These are phyloP conservation scores for Cryptococcus wingfieldii DNA, from an alignment of 1,284 basidiomycete genomes.

Conservation along the genomic window DNA sequence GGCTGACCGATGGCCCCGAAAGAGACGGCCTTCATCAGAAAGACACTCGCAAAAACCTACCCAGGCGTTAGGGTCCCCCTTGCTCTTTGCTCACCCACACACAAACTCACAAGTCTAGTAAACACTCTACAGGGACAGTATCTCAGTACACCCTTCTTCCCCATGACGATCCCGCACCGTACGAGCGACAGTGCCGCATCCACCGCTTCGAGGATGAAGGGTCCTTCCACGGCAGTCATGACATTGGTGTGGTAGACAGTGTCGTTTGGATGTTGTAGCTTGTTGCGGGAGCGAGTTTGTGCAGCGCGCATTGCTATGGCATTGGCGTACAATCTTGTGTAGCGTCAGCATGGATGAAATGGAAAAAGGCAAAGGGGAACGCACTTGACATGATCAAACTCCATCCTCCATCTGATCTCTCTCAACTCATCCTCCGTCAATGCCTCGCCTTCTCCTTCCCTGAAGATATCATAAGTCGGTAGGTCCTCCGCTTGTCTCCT, in stretches of 20 bases:
- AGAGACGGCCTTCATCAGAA: constrained; percentile 13
- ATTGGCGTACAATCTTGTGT: constrained; percentile 17
- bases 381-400: constrained; percentile 21
- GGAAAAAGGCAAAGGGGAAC: background rate
- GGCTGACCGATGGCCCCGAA: constrained; percentile 11
- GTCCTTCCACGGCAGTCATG: constrained; percentile 9
- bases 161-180: constrained; percentile 11
- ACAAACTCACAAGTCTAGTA: constrained; percentile 3
- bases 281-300: constrained; percentile 1
- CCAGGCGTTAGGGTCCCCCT: background rate
- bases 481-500: constrained; percentile 5
- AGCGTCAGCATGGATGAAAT: background rate
- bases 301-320: constrained; percentile 20
- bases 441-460: constrained; percentile 3
- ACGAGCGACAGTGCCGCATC: constrained; percentile 11
- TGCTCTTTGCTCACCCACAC: too few relatives aligned
- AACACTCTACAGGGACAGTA: constrained; percentile 9
- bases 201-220: constrained; percentile 14
- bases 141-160: constrained; percentile 6
- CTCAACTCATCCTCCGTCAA: constrained; percentile 16
- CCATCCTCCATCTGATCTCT: constrained; percentile 16
- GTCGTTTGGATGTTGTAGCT: background rate
- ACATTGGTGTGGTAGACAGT: constrained; percentile 12
- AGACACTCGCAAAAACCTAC: constrained; percentile 14
- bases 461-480: constrained; percentile 3